A percentile compares a stretch with the other conserved stretches of the same genome.
Evolutionary conservation across 805 yeast species (phyloP).

Genomic region (Saitoella complicata): DNA sequence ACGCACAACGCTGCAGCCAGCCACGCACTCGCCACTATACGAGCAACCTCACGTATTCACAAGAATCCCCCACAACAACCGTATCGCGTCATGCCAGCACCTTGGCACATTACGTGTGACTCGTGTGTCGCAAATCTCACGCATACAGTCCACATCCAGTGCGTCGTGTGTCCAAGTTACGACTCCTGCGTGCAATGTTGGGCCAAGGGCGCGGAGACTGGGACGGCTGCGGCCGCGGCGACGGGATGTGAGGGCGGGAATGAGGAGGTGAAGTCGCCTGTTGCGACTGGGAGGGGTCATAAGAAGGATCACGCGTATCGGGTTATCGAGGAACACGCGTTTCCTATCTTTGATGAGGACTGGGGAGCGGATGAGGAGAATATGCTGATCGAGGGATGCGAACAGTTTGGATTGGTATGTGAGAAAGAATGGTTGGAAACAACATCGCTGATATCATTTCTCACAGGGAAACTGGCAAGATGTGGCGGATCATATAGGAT

Average conservation of each 20-base stretch:
- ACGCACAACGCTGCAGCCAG: no score
- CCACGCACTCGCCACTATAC: no score
- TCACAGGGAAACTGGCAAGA: constrained; percentile 90
- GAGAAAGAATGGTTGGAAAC: no score
- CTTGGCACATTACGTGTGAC: constrained; percentile 38
- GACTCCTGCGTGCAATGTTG: constrained; percentile 98
- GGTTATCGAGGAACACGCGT: constrained; percentile 85
- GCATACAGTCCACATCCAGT: constrained; percentile 70
- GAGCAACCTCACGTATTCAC: no score
- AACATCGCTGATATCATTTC: constrained; percentile 1
- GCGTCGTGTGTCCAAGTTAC: constrained; percentile 86
- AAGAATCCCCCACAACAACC: no score
- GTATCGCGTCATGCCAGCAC: no score
- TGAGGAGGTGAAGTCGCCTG: constrained; percentile 30
- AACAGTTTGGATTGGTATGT: constrained; percentile 44
- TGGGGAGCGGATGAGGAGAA: constrained; percentile 99
- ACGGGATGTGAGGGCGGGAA: no score
- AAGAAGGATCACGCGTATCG: constrained; percentile 88
- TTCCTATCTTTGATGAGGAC: constrained; percentile 72
- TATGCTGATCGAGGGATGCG: constrained; percentile 76
- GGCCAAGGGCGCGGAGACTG: constrained; percentile 15
- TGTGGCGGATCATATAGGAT: constrained; percentile 90
- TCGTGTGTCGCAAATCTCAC: constrained; percentile 95
- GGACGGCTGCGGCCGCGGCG: no score
- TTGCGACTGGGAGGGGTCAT: constrained; percentile 65